Evolutionary conservation across 2,329 filamentous ascomycete genomes (phyloP).

Genomic region (Hysterium pulicare): DNA sequence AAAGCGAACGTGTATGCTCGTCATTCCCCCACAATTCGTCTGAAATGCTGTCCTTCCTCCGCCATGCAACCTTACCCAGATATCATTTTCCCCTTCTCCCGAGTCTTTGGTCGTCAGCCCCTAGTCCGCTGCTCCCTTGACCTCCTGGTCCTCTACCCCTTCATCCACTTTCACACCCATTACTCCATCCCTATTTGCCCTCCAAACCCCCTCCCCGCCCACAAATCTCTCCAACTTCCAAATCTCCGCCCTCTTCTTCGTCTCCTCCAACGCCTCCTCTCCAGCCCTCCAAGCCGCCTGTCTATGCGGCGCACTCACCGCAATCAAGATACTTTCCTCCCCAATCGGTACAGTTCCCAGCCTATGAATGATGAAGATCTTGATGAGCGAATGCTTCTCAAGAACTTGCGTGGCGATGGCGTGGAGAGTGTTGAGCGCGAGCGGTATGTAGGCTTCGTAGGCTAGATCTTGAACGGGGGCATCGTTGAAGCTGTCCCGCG

Average conservation of each 20-base stretch:
- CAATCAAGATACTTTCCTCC: slow-evolving; percentile 91
- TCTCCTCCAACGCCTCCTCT: slow-evolving; percentile 83
- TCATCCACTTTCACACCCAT: slow-evolving; percentile 49
- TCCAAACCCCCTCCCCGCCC: slow-evolving; percentile 75
- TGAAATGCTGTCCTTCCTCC: slow-evolving; percentile 5
- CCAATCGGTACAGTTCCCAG: slow-evolving; percentile 81
- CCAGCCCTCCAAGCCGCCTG: slow-evolving; percentile 82
- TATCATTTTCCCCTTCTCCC: slow-evolving; percentile 5
- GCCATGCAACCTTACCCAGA: background rate
- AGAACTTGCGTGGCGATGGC: slow-evolving; percentile 58
- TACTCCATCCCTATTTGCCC: slow-evolving; percentile 76
- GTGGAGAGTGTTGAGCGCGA: slow-evolving; percentile 67
- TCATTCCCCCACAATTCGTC: no score
- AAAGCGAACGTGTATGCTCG: no score
- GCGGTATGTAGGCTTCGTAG: slow-evolving; percentile 70
- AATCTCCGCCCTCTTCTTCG: slow-evolving; percentile 85
- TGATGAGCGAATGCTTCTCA: slow-evolving; percentile 62
- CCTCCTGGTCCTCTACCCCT: background rate
- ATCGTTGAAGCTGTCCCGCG: slow-evolving; percentile 68
- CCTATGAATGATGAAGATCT: slow-evolving; percentile 78
- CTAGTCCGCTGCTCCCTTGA: no score
- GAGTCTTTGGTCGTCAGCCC: no score
- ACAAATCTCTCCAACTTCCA: slow-evolving; percentile 93
- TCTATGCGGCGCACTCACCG: slow-evolving; percentile 78
- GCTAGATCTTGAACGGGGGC: slow-evolving; percentile 71